phyloP scores from a whole-genome alignment of 2,329 filamentous ascomycete genomes.

The Cladophialophora immunda region DNA sequence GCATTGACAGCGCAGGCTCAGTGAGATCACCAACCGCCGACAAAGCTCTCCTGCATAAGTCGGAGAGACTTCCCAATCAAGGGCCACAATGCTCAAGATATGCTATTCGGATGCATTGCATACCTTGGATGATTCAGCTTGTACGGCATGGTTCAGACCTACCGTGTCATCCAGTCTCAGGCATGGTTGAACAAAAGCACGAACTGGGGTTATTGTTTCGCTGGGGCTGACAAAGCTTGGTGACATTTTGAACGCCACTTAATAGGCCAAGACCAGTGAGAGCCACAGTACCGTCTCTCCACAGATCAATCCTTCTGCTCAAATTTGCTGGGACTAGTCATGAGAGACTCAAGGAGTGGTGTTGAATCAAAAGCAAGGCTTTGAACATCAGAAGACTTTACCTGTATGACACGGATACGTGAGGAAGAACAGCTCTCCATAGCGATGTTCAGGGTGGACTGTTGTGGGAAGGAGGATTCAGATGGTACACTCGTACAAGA shows the following conservation, averaged over 20 bases:
- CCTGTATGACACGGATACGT: neutral
- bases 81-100: too few species aligned
- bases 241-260: conserved; percentile 20
- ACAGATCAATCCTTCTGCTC: too few species aligned
- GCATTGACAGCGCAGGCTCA: neutral
- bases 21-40: too few species aligned
- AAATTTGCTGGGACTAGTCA: too few species aligned
- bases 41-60: too few species aligned
- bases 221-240: conserved; percentile 8
- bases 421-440: neutral
- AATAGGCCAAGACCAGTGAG: conserved; percentile 27
- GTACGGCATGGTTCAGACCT: neutral
- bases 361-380: neutral
- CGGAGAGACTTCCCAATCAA: too few species aligned
- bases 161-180: conserved; percentile 8
- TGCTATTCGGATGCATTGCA: neutral
- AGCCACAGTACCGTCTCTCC: too few species aligned
- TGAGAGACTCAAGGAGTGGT: too few species aligned
- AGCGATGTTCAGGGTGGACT: neutral
- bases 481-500: neutral
- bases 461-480: neutral
- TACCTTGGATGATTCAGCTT: conserved; percentile 12
- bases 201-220: neutral
- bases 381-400: neutral
- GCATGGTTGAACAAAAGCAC: neutral